Conservation (phyloP, 2,329 filamentous ascomycete genomes). For the Aspergillus sp. region DNA sequence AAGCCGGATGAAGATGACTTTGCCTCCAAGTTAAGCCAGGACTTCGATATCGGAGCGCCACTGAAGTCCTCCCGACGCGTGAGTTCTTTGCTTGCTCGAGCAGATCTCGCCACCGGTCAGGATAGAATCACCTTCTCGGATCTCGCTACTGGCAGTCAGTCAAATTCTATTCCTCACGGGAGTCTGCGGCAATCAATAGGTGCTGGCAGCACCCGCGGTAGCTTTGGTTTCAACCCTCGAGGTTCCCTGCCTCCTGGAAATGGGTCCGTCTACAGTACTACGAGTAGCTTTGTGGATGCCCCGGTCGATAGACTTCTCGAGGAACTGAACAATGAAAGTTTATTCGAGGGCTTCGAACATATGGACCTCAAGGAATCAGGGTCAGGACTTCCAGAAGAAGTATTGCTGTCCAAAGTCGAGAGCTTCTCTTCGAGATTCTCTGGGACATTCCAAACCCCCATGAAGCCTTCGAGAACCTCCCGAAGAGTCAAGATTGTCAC, state of each 20-base stretch:
- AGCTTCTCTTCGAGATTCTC: conserved; percentile 58
- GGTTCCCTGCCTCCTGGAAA: conserved; percentile 55
- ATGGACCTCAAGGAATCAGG: conserved; percentile 73
- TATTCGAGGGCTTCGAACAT: conserved; percentile 67
- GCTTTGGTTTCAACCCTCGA: conserved; percentile 53
- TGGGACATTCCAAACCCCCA: conserved; percentile 26
- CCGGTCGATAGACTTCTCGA: conserved; percentile 69
- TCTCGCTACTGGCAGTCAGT: conserved; percentile 51
- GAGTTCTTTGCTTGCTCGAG: conserved; percentile 84
- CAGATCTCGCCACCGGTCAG: conserved; percentile 80
- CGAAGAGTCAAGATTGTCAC: conserved; percentile 57
- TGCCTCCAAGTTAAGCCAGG: conserved; percentile 69
- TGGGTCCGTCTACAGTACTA: conserved; percentile 45
- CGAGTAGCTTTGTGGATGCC: conserved; percentile 64
- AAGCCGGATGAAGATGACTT: conserved; percentile 59
- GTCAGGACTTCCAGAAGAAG: conserved; percentile 68
- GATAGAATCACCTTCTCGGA: conserved; percentile 80
- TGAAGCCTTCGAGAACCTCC: conserved; percentile 18
- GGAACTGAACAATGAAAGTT: conserved; percentile 59
- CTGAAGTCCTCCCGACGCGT: conserved; percentile 71
- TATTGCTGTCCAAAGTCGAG: conserved; percentile 69
- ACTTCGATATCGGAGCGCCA: conserved; percentile 56
- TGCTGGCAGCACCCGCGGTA: conserved; percentile 61
- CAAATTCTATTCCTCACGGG: conserved; percentile 36
- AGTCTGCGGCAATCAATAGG: conserved; percentile 70